Base-by-base conservation (phyloP, 2,329 filamentous ascomycete genomes). In the Alternaria viburni region DNA sequence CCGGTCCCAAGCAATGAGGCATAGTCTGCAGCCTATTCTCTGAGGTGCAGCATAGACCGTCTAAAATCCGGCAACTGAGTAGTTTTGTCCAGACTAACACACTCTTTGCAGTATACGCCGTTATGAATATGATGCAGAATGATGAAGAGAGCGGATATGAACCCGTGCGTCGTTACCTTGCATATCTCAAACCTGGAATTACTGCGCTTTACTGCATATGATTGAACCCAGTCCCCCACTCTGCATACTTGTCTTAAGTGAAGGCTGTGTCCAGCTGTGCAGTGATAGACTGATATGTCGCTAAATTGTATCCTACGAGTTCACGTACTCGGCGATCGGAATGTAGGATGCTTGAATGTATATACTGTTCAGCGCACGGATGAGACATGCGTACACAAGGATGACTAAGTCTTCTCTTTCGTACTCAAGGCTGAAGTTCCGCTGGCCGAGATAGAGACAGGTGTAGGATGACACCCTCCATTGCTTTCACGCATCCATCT, bases 341-440 rank as follows among this genome's bases (percentile, higher is more conserved):
- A 89, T 76, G 68, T 85, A 80, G 11, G 67, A 82, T 1, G 86
- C 87, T 74, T 90, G 88, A 44, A 85, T 83, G 74, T 86, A 88
- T 72, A 90, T 88, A 70, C 83, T 86, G 77, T 90, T 90, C 81
- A 87, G 88, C 57, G 87, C 86, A 45, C 88, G 86, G 66, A 90
- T 85, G 70, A 90, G 86, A 59, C 85, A 81, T 70, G 90, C 90
- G 81, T 90, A 87, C 54, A 88, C 80, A 55, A 89, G 76, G 4
- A 84, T 82, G 89, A 90, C 76, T 90, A 86, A 15, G 86, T 87
- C 0, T 88, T 87, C 21, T 86, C 86, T 0, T 43, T 13, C 82
- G 83, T 1, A 86, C 87, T 76, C 88, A 89, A 32, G 21, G n/a
- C 5, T 67, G 84, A 56, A 32, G 56, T 30, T 25, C 50, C 36